Conservation (phyloP, 2,329 filamentous ascomycete species). For the Sporothrix variecibatus region DNA sequence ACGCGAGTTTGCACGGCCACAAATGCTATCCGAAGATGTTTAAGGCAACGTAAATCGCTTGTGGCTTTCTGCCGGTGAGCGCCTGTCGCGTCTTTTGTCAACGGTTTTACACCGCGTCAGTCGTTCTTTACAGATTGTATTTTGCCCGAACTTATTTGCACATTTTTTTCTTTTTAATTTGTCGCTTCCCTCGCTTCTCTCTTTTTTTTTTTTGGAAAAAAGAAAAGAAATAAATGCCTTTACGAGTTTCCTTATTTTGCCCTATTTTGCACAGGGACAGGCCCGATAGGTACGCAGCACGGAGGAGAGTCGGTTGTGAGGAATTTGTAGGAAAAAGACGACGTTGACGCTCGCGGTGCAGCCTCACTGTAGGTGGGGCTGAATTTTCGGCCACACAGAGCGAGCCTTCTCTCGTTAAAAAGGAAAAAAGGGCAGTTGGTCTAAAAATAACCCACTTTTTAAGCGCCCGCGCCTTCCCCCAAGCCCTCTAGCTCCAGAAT, state of each 20-base stretch:
- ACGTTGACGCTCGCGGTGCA: not conserved
- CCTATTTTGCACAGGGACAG: not conserved
- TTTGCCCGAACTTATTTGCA: not conserved
- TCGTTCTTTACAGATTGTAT: too few species aligned
- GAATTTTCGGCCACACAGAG: constrained; percentile 12
- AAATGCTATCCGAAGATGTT: not conserved
- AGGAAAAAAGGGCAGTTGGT: not conserved
- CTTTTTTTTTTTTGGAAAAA: not conserved
- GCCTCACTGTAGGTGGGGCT: constrained; percentile 1
- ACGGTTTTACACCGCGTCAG: not conserved
- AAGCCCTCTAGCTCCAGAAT: constrained; percentile 8
- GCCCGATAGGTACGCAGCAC: not conserved
- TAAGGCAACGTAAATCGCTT: not conserved
- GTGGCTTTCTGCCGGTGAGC: not conserved
- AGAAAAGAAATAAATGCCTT: not conserved
- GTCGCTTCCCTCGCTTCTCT: not conserved
- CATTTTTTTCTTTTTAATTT: not conserved
- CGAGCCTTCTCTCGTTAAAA: constrained; percentile 7
- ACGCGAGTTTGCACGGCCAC: not conserved
- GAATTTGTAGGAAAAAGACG: not conserved
- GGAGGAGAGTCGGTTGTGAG: not conserved
- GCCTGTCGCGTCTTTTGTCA: not conserved
- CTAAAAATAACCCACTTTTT: constrained; percentile 23
- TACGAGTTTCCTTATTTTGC: not conserved
- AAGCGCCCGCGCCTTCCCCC: constrained; percentile 22